Evolutionary conservation across 192 early-diverging fungal species (phyloP).

Genomic region (Dimargaris xerosporica): DNA sequence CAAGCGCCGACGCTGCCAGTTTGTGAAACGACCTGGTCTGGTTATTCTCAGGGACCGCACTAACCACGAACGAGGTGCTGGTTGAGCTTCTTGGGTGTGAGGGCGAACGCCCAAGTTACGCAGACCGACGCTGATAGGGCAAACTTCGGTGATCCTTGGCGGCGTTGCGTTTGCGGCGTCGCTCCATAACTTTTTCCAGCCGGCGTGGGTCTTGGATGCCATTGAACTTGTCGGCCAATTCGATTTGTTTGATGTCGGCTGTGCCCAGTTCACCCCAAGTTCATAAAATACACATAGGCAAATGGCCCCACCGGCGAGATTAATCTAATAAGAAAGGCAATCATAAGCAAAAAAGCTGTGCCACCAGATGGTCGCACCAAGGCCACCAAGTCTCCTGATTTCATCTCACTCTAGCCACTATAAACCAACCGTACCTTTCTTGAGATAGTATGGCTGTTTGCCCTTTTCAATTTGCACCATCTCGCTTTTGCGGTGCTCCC

Average conservation of each 20-base stretch:
- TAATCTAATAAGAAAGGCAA: slow-evolving; percentile 24
- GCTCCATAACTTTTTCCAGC: slow-evolving; percentile 78
- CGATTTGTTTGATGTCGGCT: slow-evolving; percentile 45
- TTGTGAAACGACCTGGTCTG: no score
- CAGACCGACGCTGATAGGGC: slow-evolving; percentile 28
- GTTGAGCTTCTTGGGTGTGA: no score
- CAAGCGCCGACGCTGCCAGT: no score
- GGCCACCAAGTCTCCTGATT: background rate
- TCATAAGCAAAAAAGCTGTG: background rate
- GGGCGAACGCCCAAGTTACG: no score
- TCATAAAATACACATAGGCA: no score
- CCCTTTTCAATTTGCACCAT: slow-evolving; percentile 64
- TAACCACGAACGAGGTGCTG: no score
- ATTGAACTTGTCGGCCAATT: slow-evolving; percentile 75
- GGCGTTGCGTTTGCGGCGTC: slow-evolving; percentile 86
- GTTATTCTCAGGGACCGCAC: no score
- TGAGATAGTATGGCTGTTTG: slow-evolving; percentile 89
- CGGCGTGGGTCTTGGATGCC: slow-evolving; percentile 49
- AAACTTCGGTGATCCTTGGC: slow-evolving; percentile 62
- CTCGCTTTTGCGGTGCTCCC: slow-evolving; percentile 70
- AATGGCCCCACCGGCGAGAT: background rate
- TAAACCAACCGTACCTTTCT: slow-evolving; percentile 44
- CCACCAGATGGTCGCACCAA: background rate
- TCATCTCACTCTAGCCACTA: background rate
- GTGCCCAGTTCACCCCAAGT: background rate